Evolutionary conservation across 371 early-diverging fungal species (phyloP), one percentile per base, ranked within the genome.

Genomic region (Mortierella sp.): DNA sequence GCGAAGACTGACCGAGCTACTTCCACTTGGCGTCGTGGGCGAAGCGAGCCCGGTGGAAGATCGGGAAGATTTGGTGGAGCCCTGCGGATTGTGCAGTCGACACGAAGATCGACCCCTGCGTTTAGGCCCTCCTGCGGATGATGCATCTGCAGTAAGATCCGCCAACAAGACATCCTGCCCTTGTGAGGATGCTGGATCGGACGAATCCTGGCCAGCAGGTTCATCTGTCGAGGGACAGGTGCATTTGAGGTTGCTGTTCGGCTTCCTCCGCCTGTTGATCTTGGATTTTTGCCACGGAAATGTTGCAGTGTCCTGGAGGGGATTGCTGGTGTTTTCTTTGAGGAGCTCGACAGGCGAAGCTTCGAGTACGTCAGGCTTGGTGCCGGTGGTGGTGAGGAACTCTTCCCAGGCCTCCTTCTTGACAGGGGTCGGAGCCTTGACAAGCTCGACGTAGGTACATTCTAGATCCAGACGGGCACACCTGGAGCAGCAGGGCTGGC

Each of bases 211-310:
- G 43, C 67, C 78, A 66, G 71, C 78, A 70, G 67, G 58, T 61
- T 69, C 67, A 60, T 28, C 18, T 4, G 58, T 47, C 18, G 71
- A 42, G 19, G 69, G 63, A 28, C 78, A 76, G 10, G 78, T 76
- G 23, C 78, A 76, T 47, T 67, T 73, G 48, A 58, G 48, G n/a
- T 30, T 28, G 18, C 61, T n/a, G 1, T 48, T 60, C 46, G 63
- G 73, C 30, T 61, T 76, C 51, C 78, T 57, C 18, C 78, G 70
- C 41, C 78, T 61, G 21, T 56, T 24, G 41, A 66, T 59, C 46
- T 76, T 76, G 42, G 78, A 58, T 30, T 62, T 61, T 55, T 76
- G 78, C 78, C 78, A 76, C 12, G 78, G 78, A 34, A 76, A 76
- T 0, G 70, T 70, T 1, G 70, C 56, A 18, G 70, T 63, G 51